These are phyloP conservation scores for Yamadazyma diospyri DNA, from an alignment of 1,139 yeast genomes.

Conservation along the genomic window DNA sequence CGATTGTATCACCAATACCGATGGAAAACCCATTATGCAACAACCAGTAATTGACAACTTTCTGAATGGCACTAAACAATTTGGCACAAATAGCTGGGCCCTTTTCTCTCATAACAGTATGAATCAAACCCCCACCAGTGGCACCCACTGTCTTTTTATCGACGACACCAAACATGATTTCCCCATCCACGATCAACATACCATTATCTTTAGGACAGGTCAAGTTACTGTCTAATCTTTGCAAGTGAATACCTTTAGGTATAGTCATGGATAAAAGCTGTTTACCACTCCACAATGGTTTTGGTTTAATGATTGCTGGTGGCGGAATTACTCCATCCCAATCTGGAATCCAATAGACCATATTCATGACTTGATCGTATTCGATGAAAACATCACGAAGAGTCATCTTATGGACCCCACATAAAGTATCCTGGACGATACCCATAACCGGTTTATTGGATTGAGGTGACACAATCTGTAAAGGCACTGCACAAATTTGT, in stretches of 20 bases:
- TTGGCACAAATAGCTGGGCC: slow-evolving; percentile 90
- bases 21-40: slow-evolving; percentile 96
- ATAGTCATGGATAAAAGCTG: slow-evolving; percentile 90
- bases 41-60: slow-evolving; percentile 94
- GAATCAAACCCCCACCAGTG: slow-evolving; percentile 95
- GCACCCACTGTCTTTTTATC: slow-evolving; percentile 98
- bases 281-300: slow-evolving; percentile 97
- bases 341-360: slow-evolving; percentile 94
- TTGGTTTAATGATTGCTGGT: slow-evolving; percentile 92
- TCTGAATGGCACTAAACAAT: slow-evolving; percentile 88
- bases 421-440: slow-evolving; percentile 96
- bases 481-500: slow-evolving; percentile 93
- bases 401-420: slow-evolving; percentile 96
- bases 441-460: slow-evolving; percentile 99
- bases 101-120: slow-evolving; percentile 95
- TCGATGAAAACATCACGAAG: slow-evolving; percentile 85
- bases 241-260: slow-evolving; percentile 93
- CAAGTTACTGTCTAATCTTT: slow-evolving; percentile 85
- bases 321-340: slow-evolving; percentile 99
- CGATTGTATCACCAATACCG: slow-evolving; percentile 99
- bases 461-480: slow-evolving; percentile 97
- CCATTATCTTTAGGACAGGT: slow-evolving; percentile 86
- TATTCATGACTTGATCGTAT: slow-evolving; percentile 93
- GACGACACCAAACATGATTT: slow-evolving; percentile 94
- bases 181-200: slow-evolving; percentile 89